Conservation (phyloP, 345 rosid genomes). For the Gossypioides kirkii region DNA sequence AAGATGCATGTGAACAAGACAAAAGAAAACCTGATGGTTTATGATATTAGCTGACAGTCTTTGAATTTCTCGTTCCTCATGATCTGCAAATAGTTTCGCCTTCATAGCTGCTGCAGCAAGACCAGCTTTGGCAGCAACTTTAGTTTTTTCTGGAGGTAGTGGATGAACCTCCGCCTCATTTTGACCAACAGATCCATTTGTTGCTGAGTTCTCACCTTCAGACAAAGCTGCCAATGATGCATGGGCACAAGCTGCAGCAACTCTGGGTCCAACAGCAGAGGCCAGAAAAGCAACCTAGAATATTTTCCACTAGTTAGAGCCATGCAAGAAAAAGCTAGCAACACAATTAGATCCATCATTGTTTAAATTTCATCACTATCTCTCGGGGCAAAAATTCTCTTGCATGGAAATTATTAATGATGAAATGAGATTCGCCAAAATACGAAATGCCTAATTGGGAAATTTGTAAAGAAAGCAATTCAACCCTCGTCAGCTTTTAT, state of each 20-base stretch:
- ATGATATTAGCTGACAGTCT: conserved; percentile 89
- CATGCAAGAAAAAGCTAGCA: neutral
- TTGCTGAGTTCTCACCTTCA: conserved; percentile 37
- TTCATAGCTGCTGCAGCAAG: conserved; percentile 95
- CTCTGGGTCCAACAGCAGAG: conserved; percentile 95
- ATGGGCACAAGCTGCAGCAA: conserved; percentile 98
- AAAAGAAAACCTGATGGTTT: conserved; percentile 70
- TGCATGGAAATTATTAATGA: neutral
- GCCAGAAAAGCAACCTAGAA: conserved; percentile 91
- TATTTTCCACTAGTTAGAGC: conserved; percentile 19
- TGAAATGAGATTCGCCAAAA: neutral
- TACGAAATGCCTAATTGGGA: neutral
- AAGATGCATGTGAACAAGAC: neutral
- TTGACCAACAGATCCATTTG: conserved; percentile 35
- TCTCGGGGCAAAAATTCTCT: neutral
- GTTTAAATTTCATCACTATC: neutral
- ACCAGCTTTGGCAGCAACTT: conserved; percentile 80
- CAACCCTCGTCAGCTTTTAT: neutral
- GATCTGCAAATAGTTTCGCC: conserved; percentile 96
- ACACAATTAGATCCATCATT: neutral
- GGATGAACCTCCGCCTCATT: conserved; percentile 44
- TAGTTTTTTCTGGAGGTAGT: conserved; percentile 57
- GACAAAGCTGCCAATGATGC: conserved; percentile 78
- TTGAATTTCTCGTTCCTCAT: conserved; percentile 98
- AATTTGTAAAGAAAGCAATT: neutral